Evolutionary conservation across 2,329 filamentous ascomycete species (phyloP).

Genomic region (Arthrocladium fulminans): DNA sequence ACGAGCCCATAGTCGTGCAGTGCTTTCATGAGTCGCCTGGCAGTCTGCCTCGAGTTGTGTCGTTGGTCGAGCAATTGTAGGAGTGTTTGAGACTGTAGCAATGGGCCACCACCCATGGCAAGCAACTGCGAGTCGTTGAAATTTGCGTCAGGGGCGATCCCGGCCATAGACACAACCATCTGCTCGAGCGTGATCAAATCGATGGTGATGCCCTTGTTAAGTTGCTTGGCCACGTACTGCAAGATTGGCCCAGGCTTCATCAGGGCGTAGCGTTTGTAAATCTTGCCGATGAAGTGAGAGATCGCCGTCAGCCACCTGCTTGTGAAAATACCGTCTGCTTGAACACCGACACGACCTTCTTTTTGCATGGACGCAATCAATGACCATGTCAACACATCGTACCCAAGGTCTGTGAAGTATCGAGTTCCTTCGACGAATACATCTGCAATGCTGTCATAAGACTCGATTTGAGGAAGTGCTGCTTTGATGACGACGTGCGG

Average conservation of each 20-base stretch:
- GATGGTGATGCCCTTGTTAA: conserved; percentile 72
- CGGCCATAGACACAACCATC: conserved; percentile 84
- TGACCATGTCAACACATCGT: conserved; percentile 89
- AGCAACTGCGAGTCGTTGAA: conserved; percentile 82
- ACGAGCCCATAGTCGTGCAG: conserved; percentile 70
- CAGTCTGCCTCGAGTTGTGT: conserved; percentile 63
- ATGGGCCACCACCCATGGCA: conserved; percentile 78
- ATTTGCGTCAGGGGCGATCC: conserved; percentile 75
- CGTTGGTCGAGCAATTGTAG: conserved; percentile 73
- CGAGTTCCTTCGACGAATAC: conserved; percentile 89
- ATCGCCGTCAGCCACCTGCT: conserved; percentile 88
- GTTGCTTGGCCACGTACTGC: conserved; percentile 79
- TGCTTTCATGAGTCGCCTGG: conserved; percentile 69
- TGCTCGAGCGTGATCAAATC: conserved; percentile 89
- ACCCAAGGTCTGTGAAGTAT: conserved; percentile 86
- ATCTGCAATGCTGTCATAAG: conserved; percentile 89
- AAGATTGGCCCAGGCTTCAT: conserved; percentile 79
- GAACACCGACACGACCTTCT: conserved; percentile 46
- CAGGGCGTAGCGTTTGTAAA: conserved; percentile 75
- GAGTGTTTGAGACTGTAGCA: conserved; percentile 70
- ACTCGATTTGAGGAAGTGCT: conserved; percentile 81
- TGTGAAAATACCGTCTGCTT: conserved; percentile 63
- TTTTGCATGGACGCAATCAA: conserved; percentile 63
- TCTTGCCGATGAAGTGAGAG: conserved; percentile 80
- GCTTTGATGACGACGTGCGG: conserved; percentile 87